phyloP scores from a whole-genome alignment of 1,139 yeast species.

The Maudiozyma humilis region DNA sequence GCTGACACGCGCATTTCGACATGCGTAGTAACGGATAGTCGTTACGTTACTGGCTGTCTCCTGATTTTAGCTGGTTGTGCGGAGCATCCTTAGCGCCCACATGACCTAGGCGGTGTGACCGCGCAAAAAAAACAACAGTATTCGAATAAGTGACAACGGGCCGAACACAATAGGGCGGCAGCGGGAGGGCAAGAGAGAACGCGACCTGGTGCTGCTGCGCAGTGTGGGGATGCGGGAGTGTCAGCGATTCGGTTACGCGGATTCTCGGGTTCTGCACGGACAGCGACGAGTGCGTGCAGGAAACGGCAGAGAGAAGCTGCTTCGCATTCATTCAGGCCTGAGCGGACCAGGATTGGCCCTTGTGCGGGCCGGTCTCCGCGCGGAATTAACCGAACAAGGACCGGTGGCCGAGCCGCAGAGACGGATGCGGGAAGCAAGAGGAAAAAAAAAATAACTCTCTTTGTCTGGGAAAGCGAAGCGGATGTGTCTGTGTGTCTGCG shows the following conservation, averaged over 20 bases:
- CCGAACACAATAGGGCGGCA: too few relatives aligned
- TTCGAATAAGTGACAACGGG: too few relatives aligned
- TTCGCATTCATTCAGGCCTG: not conserved
- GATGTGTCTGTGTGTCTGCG: not conserved
- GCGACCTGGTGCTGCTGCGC: too few relatives aligned
- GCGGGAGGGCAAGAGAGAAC: too few relatives aligned
- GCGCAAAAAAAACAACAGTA: too few relatives aligned
- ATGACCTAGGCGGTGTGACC: too few relatives aligned
- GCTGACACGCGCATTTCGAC: not conserved
- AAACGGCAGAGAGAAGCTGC: not conserved
- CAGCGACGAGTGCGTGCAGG: not conserved
- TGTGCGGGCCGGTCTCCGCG: too few relatives aligned
- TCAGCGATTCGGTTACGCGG: not conserved
- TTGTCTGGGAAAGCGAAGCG: not conserved
- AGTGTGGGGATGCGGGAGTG: too few relatives aligned
- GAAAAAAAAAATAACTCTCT: not conserved
- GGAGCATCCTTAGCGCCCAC: too few relatives aligned
- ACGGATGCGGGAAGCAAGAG: not conserved
- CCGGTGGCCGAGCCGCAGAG: too few relatives aligned
- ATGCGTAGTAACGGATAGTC: not conserved
- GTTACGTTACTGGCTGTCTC: not conserved
- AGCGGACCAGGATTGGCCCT: too few relatives aligned
- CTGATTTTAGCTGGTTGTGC: not conserved
- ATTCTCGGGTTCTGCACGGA: not conserved
- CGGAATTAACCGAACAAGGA: not conserved